Percentiles rank a stretch among this genome's conserved stretches.
Conservation (phyloP, 331 rosid species). For the Malus hybrid region DNA sequence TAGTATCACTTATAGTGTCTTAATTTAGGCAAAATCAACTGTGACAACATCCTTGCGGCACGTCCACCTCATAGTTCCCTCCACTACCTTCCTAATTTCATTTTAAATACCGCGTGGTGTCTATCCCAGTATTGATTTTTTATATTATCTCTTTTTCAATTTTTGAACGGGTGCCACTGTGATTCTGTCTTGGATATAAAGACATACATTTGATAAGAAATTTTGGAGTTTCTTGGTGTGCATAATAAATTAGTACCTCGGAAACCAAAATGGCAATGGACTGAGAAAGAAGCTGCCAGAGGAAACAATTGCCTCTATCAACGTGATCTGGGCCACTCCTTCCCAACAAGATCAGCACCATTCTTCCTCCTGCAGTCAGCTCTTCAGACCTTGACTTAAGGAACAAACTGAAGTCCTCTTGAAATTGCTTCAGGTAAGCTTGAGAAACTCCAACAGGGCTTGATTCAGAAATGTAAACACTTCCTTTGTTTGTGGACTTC, state of each 20-base stretch:
- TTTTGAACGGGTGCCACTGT: neutral
- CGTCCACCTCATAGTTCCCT: neutral
- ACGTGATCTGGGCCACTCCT: constrained; percentile 16
- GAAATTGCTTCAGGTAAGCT: constrained; percentile 69
- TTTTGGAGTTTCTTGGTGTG: neutral
- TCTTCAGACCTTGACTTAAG: constrained; percentile 63
- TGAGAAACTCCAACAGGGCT: constrained; percentile 55
- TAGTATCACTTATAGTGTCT: neutral
- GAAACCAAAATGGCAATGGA: constrained; percentile 56
- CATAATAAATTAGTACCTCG: constrained; percentile 32
- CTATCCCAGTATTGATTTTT: neutral
- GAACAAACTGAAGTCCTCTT: constrained; percentile 63
- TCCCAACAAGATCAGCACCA: constrained; percentile 74
- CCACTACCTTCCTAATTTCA: neutral
- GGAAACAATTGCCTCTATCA: constrained; percentile 73
- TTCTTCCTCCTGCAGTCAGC: constrained; percentile 58
- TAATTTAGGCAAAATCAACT: neutral
- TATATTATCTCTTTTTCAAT: neutral
- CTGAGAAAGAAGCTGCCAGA: constrained; percentile 72
- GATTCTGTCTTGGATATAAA: neutral
- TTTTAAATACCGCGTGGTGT: neutral
- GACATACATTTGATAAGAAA: neutral
- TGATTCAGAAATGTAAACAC: constrained; percentile 55
- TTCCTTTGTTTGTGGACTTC: constrained; percentile 54
- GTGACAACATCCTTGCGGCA: neutral